Evolutionary conservation across 805 yeast species (phyloP).

Genomic region (Dipodascus geniculatus): DNA sequence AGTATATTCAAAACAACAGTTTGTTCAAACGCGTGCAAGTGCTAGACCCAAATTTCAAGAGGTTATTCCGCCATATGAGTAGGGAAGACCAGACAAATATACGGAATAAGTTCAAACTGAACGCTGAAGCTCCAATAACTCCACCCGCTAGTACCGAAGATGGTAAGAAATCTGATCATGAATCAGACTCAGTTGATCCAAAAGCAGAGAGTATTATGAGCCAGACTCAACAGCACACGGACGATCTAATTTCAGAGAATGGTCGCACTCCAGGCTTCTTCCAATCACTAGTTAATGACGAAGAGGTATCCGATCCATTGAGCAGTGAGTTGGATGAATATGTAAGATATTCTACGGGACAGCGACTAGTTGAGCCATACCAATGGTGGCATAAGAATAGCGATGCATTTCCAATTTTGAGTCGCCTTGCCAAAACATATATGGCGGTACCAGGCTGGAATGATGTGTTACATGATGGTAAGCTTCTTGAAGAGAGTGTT

Average conservation of each 20-base stretch:
- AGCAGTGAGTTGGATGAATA: not conserved
- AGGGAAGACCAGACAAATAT: not conserved
- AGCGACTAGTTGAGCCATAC: not conserved
- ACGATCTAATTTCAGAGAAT: not conserved
- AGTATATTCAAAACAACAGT: not conserved
- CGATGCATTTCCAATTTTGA: not conserved
- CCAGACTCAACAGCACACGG: not conserved
- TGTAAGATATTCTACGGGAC: not conserved
- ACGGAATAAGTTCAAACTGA: not conserved
- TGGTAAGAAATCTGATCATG: not conserved
- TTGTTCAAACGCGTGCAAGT: not conserved
- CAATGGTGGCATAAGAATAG: conserved; percentile 1
- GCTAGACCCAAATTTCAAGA: not conserved
- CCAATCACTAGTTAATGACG: not conserved
- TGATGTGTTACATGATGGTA: conserved; percentile 1
- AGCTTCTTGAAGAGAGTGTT: not conserved
- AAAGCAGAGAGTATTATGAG: not conserved
- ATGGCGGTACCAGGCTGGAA: not conserved
- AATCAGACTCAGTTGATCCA: not conserved
- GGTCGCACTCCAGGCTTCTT: not conserved
- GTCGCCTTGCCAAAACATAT: not conserved
- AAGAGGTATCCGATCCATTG: not conserved
- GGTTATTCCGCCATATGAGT: not conserved
- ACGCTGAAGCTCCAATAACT: not conserved
- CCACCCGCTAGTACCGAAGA: not conserved